Evolutionary conservation across 2,329 filamentous ascomycete species (phyloP).

Genomic region (Xylariaceae sp.): DNA sequence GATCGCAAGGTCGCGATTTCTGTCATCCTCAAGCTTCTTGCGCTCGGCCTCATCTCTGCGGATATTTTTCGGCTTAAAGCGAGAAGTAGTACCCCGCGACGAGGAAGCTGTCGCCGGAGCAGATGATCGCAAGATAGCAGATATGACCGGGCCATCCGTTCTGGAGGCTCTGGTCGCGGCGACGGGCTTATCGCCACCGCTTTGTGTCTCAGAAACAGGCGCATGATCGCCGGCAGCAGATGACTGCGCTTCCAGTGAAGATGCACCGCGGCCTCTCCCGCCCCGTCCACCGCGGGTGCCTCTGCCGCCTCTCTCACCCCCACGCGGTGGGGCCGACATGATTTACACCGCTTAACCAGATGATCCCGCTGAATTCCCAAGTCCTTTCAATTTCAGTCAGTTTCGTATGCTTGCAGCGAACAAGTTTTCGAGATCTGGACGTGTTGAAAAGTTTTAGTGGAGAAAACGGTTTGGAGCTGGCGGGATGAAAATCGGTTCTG

Average conservation of each 20-base stretch:
- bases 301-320: constrained; percentile 17
- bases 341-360: constrained; percentile 9
- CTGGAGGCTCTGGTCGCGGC: constrained; percentile 7
- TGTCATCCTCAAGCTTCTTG: constrained; percentile 40
- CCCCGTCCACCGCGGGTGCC: constrained; percentile 20
- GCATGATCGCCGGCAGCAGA: constrained; percentile 12
- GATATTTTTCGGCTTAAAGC: constrained; percentile 46
- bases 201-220: constrained; percentile 9
- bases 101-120: constrained; percentile 34
- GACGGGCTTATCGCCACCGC: background rate
- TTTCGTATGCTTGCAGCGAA: background rate
- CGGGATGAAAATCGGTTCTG: background rate
- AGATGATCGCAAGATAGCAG: constrained; percentile 22
- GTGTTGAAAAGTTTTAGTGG: constrained; percentile 31
- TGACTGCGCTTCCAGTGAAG: constrained; percentile 13
- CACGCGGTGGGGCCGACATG: constrained; percentile 26
- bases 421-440: constrained; percentile 5
- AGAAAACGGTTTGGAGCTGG: constrained; percentile 5
- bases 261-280: constrained; percentile 21
- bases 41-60: constrained; percentile 47
- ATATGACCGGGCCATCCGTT: constrained; percentile 12
- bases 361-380: background rate
- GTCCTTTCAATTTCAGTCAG: too few species aligned
- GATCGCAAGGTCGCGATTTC: constrained; percentile 26
- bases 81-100: constrained; percentile 32